phyloP scores from a whole-genome alignment of 192 early-diverging fungal genomes.

The Coemansia sp. region DNA sequence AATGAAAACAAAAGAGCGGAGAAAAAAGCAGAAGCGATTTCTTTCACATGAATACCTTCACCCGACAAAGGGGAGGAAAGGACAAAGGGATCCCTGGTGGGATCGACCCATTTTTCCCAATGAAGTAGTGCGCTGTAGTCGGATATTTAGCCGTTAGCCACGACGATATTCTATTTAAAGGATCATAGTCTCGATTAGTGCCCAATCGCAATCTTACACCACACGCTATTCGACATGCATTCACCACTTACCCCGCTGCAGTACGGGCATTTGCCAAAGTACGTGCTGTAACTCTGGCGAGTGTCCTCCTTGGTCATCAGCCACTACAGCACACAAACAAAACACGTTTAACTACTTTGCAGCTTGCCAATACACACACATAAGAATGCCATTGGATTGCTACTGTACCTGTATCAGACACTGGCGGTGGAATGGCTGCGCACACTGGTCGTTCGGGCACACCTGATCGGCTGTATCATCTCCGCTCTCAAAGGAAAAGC shows the following conservation, averaged over 20 bases:
- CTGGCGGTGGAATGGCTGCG: conserved; percentile 38
- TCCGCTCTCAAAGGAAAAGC: conserved; percentile 23
- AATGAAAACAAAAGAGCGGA: not conserved
- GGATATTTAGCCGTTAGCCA: not conserved
- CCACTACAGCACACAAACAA: conserved; percentile 19
- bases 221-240: conserved; percentile 35
- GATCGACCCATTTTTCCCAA: no score
- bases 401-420: conserved; percentile 33
- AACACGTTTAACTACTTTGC: no score
- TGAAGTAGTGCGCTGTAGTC: no score
- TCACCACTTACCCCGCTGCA: conserved; percentile 38
- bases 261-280: conserved; percentile 47
- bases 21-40: not conserved
- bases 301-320: conserved; percentile 46
- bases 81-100: no score
- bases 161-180: conserved; percentile 9
- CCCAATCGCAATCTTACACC: conserved; percentile 1
- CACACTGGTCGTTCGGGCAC: conserved; percentile 34
- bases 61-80: not conserved
- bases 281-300: conserved; percentile 40
- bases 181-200: not conserved
- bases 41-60: not conserved
- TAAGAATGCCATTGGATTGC: no score
- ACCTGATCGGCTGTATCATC: conserved; percentile 29
- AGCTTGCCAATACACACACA: no score